phyloP scores from a whole-genome alignment of 116 monocot genomes.

The Dioscorea cayenensis region DNA sequence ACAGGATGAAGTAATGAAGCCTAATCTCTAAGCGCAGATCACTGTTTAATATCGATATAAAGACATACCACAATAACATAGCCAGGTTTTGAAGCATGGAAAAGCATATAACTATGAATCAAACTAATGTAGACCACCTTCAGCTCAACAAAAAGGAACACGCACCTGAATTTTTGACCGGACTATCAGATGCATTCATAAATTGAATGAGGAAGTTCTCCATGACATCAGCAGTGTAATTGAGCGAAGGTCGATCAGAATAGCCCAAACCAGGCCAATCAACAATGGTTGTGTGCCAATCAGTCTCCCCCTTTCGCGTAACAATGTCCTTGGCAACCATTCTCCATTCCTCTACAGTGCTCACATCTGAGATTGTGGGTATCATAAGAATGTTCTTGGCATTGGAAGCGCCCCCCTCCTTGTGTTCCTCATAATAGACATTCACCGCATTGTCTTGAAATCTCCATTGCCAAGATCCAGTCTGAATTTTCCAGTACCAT shows the following conservation, averaged over 20 bases:
- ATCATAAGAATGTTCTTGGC: conserved; percentile 76
- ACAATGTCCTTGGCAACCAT: conserved; percentile 79
- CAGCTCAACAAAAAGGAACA: background rate
- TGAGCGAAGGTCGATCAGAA: conserved; percentile 73
- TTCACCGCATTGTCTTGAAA: conserved; percentile 52
- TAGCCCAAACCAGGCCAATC: conserved; percentile 97
- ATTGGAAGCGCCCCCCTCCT: conserved; percentile 19
- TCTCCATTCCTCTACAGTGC: conserved; percentile 95
- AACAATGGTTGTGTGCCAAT: conserved; percentile 70
- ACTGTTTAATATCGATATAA: too few species aligned
- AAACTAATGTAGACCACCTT: background rate
- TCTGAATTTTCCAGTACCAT: conserved; percentile 23
- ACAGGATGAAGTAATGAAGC: too few species aligned
- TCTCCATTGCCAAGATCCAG: conserved; percentile 78
- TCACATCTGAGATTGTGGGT: conserved; percentile 97
- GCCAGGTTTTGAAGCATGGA: too few species aligned
- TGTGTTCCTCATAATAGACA: conserved; percentile 74
- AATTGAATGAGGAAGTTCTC: conserved; percentile 75
- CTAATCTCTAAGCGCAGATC: too few species aligned
- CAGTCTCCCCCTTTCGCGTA: conserved; percentile 31
- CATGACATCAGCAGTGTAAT: conserved; percentile 94
- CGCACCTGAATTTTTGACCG: conserved; percentile 54
- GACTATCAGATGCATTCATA: conserved; percentile 55
- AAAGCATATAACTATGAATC: too few species aligned
- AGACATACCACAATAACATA: too few species aligned